Base-by-base conservation (phyloP, 2,329 filamentous ascomycete species). In the Spiromastix sp. region DNA sequence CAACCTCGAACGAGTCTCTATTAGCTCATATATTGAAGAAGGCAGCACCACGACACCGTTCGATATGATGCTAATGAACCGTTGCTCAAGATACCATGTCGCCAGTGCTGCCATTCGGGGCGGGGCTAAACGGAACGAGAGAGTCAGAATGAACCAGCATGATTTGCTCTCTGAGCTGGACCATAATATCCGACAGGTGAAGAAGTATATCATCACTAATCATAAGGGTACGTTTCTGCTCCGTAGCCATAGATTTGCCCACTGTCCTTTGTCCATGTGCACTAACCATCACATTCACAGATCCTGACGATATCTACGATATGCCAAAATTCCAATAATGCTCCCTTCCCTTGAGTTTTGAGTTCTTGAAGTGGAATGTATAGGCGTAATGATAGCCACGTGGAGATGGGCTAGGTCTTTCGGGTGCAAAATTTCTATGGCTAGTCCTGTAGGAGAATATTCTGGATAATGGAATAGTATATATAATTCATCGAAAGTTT, bases 1-100 rank as follows among this genome's bases (percentile, higher is more conserved):
- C 0, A 56, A 60, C 7, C 46, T 71, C 11, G 61, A 71, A 4
- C 64, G 73, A 2, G 66, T 78, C 40, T 66, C 55, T 0, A 68
- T 81, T 5, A 67, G 66, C 10, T 73, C 70, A 3, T 81, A 81
- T 44, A 67, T 66, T 17, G 77, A 81, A 48, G 77, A 81, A 52
- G 77, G 76, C 0, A 74, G 64, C 34, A 81, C 77, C 1, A 81
- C 76, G 0, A 81, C 76, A 2, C 77, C 77, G 2, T 80, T 81
- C 45, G 72, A 80, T 46, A 81, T 81, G 77, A 75, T 80, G 74
- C 60, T 81, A 1, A 53, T 70, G 4, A 81, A 82, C 46, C 46
- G 59, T 13, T 72, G 77, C 2, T 76, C 68, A 12, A 60, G 76
- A 27, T 81, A 70, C 44, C 67, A 80, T 49, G 64, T 80, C 13